Evolutionary conservation across 805 yeast genomes (phyloP).

Genomic region (Yarrowia bubula): DNA sequence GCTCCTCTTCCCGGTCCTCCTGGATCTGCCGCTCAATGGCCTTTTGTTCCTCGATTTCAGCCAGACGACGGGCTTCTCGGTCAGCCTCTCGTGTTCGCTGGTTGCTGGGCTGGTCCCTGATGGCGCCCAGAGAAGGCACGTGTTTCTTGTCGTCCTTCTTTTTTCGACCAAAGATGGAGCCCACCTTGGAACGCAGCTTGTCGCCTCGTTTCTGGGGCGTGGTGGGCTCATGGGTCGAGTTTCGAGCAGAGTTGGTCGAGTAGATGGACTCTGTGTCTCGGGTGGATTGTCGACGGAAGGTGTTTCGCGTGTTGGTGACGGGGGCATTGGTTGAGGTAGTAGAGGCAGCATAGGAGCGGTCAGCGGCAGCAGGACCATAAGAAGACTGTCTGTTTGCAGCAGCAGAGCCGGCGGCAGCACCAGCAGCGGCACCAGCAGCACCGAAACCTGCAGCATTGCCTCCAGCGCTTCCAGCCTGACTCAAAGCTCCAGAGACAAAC

Average conservation of each 20-base stretch:
- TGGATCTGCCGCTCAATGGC: conserved; percentile 27
- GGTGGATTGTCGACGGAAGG: conserved; percentile 21
- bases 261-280: conserved; percentile 27
- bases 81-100: conserved; percentile 22
- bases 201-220: conserved; percentile 28
- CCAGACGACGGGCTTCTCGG: conserved; percentile 11
- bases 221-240: conserved; percentile 30
- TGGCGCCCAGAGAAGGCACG: not conserved
- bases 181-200: conserved; percentile 39
- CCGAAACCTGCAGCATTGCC: not conserved
- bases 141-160: conserved; percentile 31
- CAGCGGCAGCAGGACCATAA: not conserved
- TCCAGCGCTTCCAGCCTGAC: not conserved
- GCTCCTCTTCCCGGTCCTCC: conserved; percentile 24
- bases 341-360: not conserved
- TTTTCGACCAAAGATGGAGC: conserved; percentile 40
- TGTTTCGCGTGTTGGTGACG: conserved; percentile 4
- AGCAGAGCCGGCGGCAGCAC: not conserved
- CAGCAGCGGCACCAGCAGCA: not conserved
- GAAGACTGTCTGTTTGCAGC: not conserved
- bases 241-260: conserved; percentile 27
- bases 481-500: conserved; percentile 45
- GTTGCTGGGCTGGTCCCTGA: conserved; percentile 3
- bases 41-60: conserved; percentile 21
- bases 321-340: not conserved